Base-by-base conservation (phyloP, 345 rosid species). In the Carallia brachiata region DNA sequence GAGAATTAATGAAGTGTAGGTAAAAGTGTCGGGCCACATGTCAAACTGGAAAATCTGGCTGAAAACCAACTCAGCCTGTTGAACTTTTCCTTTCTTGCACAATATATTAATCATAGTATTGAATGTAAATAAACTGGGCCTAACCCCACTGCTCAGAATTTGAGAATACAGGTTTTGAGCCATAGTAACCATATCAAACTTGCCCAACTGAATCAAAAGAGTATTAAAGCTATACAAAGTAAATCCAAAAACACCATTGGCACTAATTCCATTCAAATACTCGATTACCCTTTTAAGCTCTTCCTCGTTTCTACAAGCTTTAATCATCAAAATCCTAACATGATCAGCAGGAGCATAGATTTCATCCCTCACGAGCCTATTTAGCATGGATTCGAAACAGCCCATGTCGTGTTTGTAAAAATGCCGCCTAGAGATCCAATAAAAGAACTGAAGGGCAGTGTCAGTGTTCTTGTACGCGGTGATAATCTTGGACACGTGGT, bases 1-100 rank as follows among this genome's bases (percentile, higher is more conserved):
- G 59, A 88, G 83, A 77, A 88, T 84, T 84, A 88, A 79, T 4
- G 88, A 88, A 19, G 88, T 84, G 71, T 80, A 86, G 0, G 89
- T 84, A 76, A 83, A 84, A 3, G 70, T 73, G 75, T 86, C 89
- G 0, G 93, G 90, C 62, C 31, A 50, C 87, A 84, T 66, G 53
- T 74, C 86, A 56, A 73, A 70, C 64, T 80, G 77, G 69, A 71
- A 81, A 73, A 86, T 81, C 81, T 70, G 79, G 75, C 77, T 75
- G 32, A 84, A 68, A 62, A 84, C 62, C 79, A 83, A 61, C 82
- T 78, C 77, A 60, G 90, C 93, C 67, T 83, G 83, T 10, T 66
- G 74, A 68, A 86, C 83, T 71, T 61, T 80, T 57, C 90, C 90
- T 75, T 76, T 73, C 78, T 81, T 83, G 55, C 87, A 83, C 34